Base-by-base conservation (phyloP, 192 early-diverging fungal species). In the Coemansia sp. region DNA sequence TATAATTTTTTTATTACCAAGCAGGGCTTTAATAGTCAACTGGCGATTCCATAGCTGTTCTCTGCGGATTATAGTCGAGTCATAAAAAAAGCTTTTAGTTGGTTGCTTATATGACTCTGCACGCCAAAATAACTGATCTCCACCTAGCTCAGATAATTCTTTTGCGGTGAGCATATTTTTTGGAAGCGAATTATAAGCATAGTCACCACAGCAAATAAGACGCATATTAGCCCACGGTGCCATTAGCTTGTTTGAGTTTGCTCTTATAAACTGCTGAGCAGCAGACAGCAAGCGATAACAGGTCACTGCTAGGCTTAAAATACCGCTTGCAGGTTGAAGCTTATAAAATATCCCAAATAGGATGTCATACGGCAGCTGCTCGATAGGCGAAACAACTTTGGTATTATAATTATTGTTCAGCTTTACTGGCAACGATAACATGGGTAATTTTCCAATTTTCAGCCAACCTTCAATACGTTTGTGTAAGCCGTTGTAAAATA, bases 151-250 rank as follows among this genome's bases (percentile, higher is more conserved):
- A 8, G 15, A 22, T 49, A 49, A 21, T n/a, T 49, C 47, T 49
- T 49, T 5, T n/a, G 7, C 47, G 19, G 12, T 49, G 17, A 49
- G 47, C 17, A 49, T 49, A 2, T 19, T 4, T 2, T 49, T 19
- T 7, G 47, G 47, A 0, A 19, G 17, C 0, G 5, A 49, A 17
- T 49, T 17, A 49, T 49, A 49, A 2, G 47, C 47, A 49, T 49
- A 49, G 47, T 49, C 47, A 2, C 47, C 48, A 21, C 15, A 19
- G 5, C 48, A 49, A 19, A 49, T 17, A 5, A 56, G 15, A 7
- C 55, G 29, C 35, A 21, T 56, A 4, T 10, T 19, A 2, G 55
- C 55, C 55, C 55, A 56, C n/a, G 55, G 55, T n/a, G 32, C 32
- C 17, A 21, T 56, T 3, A 56, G 15, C 1, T 21, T 32, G 32